phyloP scores from a whole-genome alignment of 164 flowering plant species.

The Macadamia tetraphylla region DNA sequence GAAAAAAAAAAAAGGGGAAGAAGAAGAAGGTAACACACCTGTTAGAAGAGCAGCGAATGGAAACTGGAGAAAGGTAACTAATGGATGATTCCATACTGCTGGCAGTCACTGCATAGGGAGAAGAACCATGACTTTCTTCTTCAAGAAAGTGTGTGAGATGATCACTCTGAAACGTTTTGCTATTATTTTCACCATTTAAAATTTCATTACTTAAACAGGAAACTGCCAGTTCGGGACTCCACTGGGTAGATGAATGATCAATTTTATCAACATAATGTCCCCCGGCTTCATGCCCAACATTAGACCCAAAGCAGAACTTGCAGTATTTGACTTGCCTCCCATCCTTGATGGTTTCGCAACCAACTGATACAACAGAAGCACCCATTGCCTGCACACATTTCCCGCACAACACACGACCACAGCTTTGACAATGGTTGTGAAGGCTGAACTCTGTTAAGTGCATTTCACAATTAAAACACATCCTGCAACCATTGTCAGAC shows the following conservation, averaged over 20 bases:
- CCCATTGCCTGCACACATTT: slow-evolving; percentile 39
- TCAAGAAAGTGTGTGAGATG: slow-evolving; percentile 32
- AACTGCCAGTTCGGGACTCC: slow-evolving; percentile 46
- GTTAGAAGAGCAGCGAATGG: slow-evolving; percentile 38
- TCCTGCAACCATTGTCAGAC: slow-evolving; percentile 21
- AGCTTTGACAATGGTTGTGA: slow-evolving; percentile 49
- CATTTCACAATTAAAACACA: slow-evolving; percentile 46
- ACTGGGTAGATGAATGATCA: slow-evolving; percentile 49
- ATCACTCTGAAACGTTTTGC: slow-evolving; percentile 26
- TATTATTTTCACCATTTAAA: slow-evolving; percentile 6
- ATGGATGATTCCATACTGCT: slow-evolving; percentile 35
- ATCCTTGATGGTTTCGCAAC: slow-evolving; percentile 3
- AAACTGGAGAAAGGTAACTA: slow-evolving; percentile 36
- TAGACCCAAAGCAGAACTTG: slow-evolving; percentile 45
- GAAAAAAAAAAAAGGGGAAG: too few relatives aligned
- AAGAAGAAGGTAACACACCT: slow-evolving; percentile 28
- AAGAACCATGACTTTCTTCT: slow-evolving; percentile 30
- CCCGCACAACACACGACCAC: slow-evolving; percentile 50
- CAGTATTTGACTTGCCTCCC: slow-evolving; percentile 34
- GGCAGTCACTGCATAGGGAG: slow-evolving; percentile 27
- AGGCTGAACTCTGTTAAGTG: slow-evolving; percentile 21
- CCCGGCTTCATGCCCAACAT: slow-evolving; percentile 21
- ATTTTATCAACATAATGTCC: slow-evolving; percentile 43
- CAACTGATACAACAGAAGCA: slow-evolving; percentile 16
- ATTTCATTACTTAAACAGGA: slow-evolving; percentile 26